phyloP scores from a whole-genome alignment of 208 protist species.

The Trypanosoma brucei region DNA sequence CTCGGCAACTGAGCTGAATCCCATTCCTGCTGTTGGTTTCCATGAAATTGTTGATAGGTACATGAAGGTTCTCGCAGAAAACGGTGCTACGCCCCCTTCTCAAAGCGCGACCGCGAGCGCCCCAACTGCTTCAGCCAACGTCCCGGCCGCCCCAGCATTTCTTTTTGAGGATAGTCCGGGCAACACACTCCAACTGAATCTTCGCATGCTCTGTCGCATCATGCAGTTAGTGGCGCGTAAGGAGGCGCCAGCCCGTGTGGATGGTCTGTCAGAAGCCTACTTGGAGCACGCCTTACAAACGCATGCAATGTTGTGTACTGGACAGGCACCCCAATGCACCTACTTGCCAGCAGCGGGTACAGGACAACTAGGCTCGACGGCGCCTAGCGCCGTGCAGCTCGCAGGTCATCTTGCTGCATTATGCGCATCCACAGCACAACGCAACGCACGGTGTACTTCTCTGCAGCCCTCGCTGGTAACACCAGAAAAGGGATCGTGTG shows the following conservation, averaged over 20 bases:
- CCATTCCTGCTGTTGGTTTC: conserved; percentile 32
- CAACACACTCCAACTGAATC: conserved; percentile 28
- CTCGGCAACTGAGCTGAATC: conserved; percentile 41
- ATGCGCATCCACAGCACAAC: conserved; percentile 4
- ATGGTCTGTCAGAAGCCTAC: conserved; percentile 30
- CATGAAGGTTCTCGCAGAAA: conserved; percentile 12
- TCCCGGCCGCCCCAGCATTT: conserved; percentile 9
- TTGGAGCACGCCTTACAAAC: conserved; percentile 56
- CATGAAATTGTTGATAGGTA: conserved; percentile 51
- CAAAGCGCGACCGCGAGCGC: neutral
- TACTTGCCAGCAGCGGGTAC: conserved; percentile 13
- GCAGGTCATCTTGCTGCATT: conserved; percentile 19
- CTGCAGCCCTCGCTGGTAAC: neutral
- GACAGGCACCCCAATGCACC: conserved; percentile 23
- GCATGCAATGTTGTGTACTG: conserved; percentile 53
- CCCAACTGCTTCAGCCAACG: neutral
- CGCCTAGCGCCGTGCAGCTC: conserved; percentile 7
- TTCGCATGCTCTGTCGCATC: conserved; percentile 20
- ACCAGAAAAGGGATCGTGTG: neutral
- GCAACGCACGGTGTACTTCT: conserved; percentile 5
- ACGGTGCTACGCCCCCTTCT: neutral
- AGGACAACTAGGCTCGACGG: conserved; percentile 1
- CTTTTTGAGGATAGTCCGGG: conserved; percentile 34
- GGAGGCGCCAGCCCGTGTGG: conserved; percentile 5
- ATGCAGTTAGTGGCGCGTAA: conserved; percentile 14